Conservation (phyloP, 2,329 filamentous ascomycete species). For the Elsinoe arachidis region DNA sequence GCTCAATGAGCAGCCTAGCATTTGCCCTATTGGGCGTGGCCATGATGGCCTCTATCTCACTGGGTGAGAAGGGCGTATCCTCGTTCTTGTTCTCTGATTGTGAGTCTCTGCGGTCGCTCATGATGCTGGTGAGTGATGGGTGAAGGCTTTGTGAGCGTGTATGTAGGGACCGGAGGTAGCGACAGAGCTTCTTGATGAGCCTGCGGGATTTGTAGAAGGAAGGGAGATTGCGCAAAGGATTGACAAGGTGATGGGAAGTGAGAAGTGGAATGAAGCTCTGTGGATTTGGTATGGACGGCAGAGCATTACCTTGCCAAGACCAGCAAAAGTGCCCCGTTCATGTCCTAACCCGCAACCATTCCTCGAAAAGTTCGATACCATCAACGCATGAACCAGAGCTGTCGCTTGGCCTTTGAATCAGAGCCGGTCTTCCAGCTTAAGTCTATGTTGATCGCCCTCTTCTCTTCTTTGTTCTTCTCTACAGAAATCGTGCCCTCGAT, state of each 20-base stretch:
- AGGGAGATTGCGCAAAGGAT: too few species aligned
- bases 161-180: too few species aligned
- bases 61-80: neutral
- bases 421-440: conserved; percentile 30
- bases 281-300: too few species aligned
- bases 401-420: conserved; percentile 19
- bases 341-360: too few species aligned
- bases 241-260: too few species aligned
- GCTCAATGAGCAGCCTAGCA: neutral
- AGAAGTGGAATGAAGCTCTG: too few species aligned
- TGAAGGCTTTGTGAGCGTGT: too few species aligned
- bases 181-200: too few species aligned
- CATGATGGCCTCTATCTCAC: neutral
- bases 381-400: conserved; percentile 26
- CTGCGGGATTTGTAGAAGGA: too few species aligned
- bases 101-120: neutral
- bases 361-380: too few species aligned
- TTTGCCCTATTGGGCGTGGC: neutral
- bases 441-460: conserved; percentile 32
- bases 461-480: conserved; percentile 27
- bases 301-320: neutral
- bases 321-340: too few species aligned
- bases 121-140: neutral
- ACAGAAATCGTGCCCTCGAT: conserved; percentile 45
- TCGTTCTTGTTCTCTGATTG: neutral